phyloP scores from a whole-genome alignment of 2,329 filamentous ascomycete species.

The Phymatotrichopsis omnivora region DNA sequence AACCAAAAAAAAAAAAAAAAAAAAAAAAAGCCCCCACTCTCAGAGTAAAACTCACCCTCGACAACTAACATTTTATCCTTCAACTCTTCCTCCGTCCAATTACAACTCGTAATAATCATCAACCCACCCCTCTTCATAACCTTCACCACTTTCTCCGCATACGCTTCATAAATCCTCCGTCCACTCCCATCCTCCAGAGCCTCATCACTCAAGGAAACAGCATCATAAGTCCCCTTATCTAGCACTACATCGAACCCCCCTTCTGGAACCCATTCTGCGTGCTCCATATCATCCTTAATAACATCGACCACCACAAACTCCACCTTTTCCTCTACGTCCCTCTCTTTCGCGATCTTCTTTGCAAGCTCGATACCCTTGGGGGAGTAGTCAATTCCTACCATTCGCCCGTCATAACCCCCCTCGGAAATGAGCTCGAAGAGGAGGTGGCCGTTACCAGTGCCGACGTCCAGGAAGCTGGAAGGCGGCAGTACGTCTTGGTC shows the following conservation, averaged over 20 bases:
- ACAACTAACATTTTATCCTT: constrained; percentile 60
- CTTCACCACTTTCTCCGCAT: constrained; percentile 55
- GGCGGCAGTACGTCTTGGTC: constrained; percentile 35
- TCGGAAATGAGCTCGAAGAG: constrained; percentile 67
- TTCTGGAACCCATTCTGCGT: constrained; percentile 24
- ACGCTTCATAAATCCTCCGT: constrained; percentile 60
- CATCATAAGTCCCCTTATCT: constrained; percentile 98
- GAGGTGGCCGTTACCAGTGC: constrained; percentile 87
- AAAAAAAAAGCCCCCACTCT: too few species aligned
- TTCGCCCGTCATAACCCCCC: constrained; percentile 37
- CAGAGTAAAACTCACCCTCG: constrained; percentile 22
- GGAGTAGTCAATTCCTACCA: constrained; percentile 87
- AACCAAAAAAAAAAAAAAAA: too few species aligned
- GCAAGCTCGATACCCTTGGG: constrained; percentile 64
- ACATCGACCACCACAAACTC: constrained; percentile 47
- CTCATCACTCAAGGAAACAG: constrained; percentile 64
- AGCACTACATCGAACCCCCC: constrained; percentile 77
- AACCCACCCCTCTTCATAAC: constrained; percentile 61
- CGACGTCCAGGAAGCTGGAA: constrained; percentile 70
- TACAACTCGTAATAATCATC: constrained; percentile 86
- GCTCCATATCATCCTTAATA: constrained; percentile 34
- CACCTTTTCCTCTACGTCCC: constrained; percentile 32
- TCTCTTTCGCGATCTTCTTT: constrained; percentile 45
- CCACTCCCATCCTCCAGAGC: constrained; percentile 39
- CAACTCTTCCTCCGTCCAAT: constrained; percentile 91